Base-by-base conservation (phyloP, 306 rosid species). In the Dalbergia oliveri region DNA sequence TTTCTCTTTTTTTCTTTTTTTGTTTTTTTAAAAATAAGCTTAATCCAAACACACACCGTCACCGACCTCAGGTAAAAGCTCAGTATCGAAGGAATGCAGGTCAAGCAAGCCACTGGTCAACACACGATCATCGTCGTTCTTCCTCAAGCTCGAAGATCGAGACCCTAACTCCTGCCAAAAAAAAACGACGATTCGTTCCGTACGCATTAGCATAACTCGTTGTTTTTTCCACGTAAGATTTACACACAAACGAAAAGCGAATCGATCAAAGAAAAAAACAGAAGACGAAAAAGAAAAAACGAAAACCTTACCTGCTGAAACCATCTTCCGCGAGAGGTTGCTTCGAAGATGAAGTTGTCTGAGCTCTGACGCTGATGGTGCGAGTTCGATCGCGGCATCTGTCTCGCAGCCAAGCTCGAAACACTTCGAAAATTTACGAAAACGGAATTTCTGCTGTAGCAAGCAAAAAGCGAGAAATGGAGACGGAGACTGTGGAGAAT, bases 131-230 rank as follows among this genome's bases (percentile, higher is more conserved):
- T 91, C 94, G 6, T 84, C 92, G 57, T 66, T 86, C 89, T 81
- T 89, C 85, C 97, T 89, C 92, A 88, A 69, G 87, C 96, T 89
- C 67, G 92, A 82, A 44, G 97, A 91, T 78, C 96, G 88, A 74
- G 87, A 45, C 4, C 79, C 92, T 70, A 88, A 85, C 54, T 91
- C 94, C 97, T 93, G 85, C 85, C 31, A 26, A 37, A 54, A 65
- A 79, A 1, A 43, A 76, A 69, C 18, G 18, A 69, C 66, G 21
- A 80, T 77, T 15, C 59, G 37, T 82, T 26, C 69, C 31, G 9
- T 3, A 76, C 59, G 44, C 18, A 63, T 72, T 59, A 81, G 49
- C 77, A 13, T n/a, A 60, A 31, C 54, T 37, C 23, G 0, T 43
- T 6, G 15, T 8, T 18, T 3, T 49, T 2, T 26, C 44, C n/a